Conservation (phyloP, 352 stramenopile species). For the Pythium biforme region DNA sequence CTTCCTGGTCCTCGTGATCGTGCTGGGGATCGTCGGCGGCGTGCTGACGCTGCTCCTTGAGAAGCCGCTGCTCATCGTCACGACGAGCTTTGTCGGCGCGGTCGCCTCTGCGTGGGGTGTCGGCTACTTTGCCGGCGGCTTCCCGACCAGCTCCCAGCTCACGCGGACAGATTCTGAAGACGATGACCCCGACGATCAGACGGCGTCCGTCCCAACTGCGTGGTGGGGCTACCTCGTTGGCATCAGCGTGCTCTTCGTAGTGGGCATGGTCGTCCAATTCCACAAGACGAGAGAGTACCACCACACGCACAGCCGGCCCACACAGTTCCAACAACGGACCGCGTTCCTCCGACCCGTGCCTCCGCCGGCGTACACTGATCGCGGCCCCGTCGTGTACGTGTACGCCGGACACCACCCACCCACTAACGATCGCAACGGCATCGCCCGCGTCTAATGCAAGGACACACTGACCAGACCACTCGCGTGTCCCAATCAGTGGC, state of each 20-base stretch:
- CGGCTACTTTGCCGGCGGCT: constrained; percentile 60
- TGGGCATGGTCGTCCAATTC: constrained; percentile 44
- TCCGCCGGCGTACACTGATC: constrained; percentile 16
- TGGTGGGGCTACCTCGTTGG: constrained; percentile 64
- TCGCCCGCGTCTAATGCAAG: background rate
- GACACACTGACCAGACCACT: too few species aligned
- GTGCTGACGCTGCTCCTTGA: constrained; percentile 46
- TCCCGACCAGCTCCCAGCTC: constrained; percentile 49
- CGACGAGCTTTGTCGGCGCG: constrained; percentile 48
- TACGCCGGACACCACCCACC: constrained; percentile 33
- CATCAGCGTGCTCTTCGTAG: constrained; percentile 40
- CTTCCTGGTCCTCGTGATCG: background rate
- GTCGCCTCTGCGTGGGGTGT: constrained; percentile 53
- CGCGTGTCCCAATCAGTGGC: too few species aligned
- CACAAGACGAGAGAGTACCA: constrained; percentile 19
- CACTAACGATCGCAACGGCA: background rate
- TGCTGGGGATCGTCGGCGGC: constrained; percentile 47
- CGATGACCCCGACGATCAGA: constrained; percentile 26
- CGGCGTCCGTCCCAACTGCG: constrained; percentile 34
- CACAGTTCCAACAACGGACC: constrained; percentile 6
- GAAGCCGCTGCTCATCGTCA: constrained; percentile 47
- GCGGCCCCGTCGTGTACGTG: background rate
- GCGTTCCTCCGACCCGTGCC: too few species aligned
- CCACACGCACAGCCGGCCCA: constrained; percentile 30
- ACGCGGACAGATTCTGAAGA: constrained; percentile 26